Percentiles rank a stretch among this genome's conserved stretches.
Evolutionary conservation across 768 basidiomycete species (phyloP).

Genomic region (Mycena capillaripes): DNA sequence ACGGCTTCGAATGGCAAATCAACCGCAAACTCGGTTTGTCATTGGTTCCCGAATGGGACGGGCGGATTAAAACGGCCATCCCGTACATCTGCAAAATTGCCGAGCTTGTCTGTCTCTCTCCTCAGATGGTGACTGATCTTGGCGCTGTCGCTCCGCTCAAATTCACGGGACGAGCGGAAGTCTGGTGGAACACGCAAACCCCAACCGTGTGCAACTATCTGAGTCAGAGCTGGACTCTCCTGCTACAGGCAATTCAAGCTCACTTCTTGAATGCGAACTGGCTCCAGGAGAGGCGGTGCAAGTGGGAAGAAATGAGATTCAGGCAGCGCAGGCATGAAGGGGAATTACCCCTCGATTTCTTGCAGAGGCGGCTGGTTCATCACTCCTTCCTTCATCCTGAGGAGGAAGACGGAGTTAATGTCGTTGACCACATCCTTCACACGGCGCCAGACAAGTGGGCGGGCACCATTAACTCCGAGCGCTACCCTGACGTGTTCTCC

Average conservation of each 20-base stretch:
- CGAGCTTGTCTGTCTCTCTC: too few relatives aligned
- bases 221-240: constrained; percentile 5
- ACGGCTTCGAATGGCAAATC: too few relatives aligned
- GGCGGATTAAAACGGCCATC: too few relatives aligned
- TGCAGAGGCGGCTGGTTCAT: not conserved
- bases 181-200: constrained; percentile 12
- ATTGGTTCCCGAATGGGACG: too few relatives aligned
- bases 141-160: constrained; percentile 10
- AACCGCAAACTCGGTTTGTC: too few relatives aligned
- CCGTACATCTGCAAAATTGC: too few relatives aligned
- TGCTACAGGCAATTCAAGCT: not conserved
- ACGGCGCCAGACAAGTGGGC: not conserved
- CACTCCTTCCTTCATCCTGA: not conserved
- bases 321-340: not conserved
- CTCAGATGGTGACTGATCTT: too few relatives aligned
- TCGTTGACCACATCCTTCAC: not conserved
- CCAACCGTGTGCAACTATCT: not conserved
- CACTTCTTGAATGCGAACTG: constrained; percentile 22
- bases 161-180: not conserved
- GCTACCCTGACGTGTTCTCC: not conserved
- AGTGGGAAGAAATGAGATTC: constrained; percentile 22
- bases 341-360: constrained; percentile 13
- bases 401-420: not conserved
- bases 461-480: constrained; percentile 1
- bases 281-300: not conserved